Percentiles rank a stretch among this genome's conserved stretches.
Conservation (phyloP, 371 early-diverging fungal species). For the Apophysomyces ossiformis region DNA sequence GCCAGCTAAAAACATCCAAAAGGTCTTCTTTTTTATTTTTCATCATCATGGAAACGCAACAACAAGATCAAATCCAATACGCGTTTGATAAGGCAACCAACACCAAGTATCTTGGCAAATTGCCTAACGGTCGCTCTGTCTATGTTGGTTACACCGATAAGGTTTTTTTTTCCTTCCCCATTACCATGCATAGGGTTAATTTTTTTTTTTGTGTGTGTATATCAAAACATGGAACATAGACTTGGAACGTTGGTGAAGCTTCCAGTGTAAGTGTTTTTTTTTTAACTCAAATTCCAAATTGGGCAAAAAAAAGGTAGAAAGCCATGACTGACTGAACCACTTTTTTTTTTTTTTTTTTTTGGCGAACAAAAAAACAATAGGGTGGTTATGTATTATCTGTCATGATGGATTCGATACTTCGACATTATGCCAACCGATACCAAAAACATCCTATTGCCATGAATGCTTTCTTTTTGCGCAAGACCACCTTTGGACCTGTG, state of each 20-base stretch:
- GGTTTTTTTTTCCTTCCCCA: slow-evolving; percentile 10
- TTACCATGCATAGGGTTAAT: neutral
- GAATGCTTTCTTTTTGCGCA: slow-evolving; percentile 48
- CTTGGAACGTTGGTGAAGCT: slow-evolving; percentile 43
- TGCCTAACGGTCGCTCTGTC: slow-evolving; percentile 10
- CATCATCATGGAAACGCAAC: neutral
- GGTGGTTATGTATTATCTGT: slow-evolving; percentile 43
- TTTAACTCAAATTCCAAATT: too few relatives aligned
- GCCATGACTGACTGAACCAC: neutral
- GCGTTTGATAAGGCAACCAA: slow-evolving; percentile 29
- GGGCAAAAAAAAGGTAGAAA: neutral
- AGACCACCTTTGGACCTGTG: slow-evolving; percentile 32
- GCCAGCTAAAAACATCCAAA: neutral
- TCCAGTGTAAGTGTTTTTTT: slow-evolving; percentile 51
- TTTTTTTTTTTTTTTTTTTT: neutral
- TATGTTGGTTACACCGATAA: slow-evolving; percentile 25
- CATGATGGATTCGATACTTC: slow-evolving; percentile 37
- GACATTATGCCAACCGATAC: slow-evolving; percentile 28
- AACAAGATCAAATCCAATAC: neutral
- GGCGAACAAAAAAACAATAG: too few relatives aligned
- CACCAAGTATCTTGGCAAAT: slow-evolving; percentile 20
- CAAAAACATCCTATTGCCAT: slow-evolving; percentile 49
- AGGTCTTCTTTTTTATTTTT: neutral
- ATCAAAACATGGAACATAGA: slow-evolving; percentile 12
- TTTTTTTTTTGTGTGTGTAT: neutral